phyloP scores from a whole-genome alignment of 2,329 filamentous ascomycete species.

The Raffaelea albimanens region DNA sequence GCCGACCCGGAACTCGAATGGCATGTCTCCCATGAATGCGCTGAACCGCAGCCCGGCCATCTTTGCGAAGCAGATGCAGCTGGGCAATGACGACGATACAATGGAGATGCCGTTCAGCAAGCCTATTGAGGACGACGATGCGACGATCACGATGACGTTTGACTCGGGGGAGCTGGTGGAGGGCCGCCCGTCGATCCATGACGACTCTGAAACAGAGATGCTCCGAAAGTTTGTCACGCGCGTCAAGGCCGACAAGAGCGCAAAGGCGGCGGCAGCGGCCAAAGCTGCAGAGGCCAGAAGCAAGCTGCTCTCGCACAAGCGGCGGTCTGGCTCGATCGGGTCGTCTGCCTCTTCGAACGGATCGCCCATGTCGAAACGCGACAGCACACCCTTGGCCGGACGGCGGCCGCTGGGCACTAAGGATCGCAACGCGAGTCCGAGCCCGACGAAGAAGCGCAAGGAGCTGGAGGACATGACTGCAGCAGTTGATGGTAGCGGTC shows the following conservation, averaged over 20 bases:
- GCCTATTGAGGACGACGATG: slow-evolving; percentile 10
- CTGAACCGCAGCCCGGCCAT: too few relatives aligned
- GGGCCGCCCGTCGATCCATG: slow-evolving; percentile 13
- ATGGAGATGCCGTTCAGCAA: slow-evolving; percentile 9
- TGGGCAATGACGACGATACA: slow-evolving; percentile 1
- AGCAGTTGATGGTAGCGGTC: too few relatives aligned
- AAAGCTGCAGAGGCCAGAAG: slow-evolving; percentile 3
- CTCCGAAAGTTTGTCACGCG: slow-evolving; percentile 25
- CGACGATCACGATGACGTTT: slow-evolving; percentile 12
- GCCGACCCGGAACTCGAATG: too few relatives aligned
- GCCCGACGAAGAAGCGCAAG: slow-evolving; percentile 28
- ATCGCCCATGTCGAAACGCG: slow-evolving; percentile 18
- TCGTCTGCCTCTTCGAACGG: slow-evolving; percentile 19
- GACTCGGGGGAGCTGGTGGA: slow-evolving; percentile 3
- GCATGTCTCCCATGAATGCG: too few relatives aligned
- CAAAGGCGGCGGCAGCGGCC: slow-evolving; percentile 19
- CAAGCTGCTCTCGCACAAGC: slow-evolving; percentile 12
- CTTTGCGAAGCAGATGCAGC: neutral
- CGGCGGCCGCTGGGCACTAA: slow-evolving; percentile 23
- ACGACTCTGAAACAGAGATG: slow-evolving; percentile 25
- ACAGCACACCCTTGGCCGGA: neutral
- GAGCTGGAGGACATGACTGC: slow-evolving; percentile 9
- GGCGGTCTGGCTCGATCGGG: slow-evolving; percentile 17
- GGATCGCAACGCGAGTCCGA: slow-evolving; percentile 27
- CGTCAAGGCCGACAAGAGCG: slow-evolving; percentile 22